Evolutionary conservation across 768 basidiomycete genomes (phyloP).

Genomic region (Rhodotorula kratochvilovae): DNA sequence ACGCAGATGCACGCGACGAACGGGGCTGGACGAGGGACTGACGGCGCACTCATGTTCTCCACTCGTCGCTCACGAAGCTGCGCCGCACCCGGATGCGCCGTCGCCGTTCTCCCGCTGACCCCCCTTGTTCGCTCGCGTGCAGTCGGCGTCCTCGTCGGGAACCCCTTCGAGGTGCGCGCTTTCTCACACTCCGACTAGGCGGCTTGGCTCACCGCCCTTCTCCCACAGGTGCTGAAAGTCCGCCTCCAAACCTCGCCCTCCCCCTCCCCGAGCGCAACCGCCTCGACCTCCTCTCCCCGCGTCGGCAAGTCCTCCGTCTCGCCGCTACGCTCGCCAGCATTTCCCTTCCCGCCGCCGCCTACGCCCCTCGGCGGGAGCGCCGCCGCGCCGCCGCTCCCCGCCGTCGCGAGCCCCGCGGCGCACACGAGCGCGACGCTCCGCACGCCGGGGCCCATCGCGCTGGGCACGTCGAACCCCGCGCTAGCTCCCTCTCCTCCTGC

Average conservation of each 20-base stretch:
- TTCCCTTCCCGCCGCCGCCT: slow-evolving; percentile 11
- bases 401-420: background rate
- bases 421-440: slow-evolving; percentile 4
- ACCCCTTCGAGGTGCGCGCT: slow-evolving; percentile 26
- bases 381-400: background rate
- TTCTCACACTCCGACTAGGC: background rate
- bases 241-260: slow-evolving; percentile 28
- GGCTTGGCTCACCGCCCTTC: background rate
- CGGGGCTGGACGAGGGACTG: too few relatives aligned
- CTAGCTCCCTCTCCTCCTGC: background rate
- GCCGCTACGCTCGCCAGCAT: slow-evolving; percentile 9
- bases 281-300: slow-evolving; percentile 13
- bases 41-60: too few relatives aligned
- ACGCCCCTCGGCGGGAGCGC: background rate
- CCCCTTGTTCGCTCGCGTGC: background rate
- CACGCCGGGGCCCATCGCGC: background rate
- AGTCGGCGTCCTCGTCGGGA: slow-evolving; percentile 38
- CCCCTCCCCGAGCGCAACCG: slow-evolving; percentile 3
- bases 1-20: too few relatives aligned
- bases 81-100: background rate
- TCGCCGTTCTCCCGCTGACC: background rate
- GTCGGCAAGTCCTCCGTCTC: slow-evolving; percentile 32
- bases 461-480: background rate
- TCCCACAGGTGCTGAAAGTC: slow-evolving; percentile 34
- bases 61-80: background rate